A percentile compares a stretch with the other conserved stretches of the same genome.
Evolutionary conservation across 2,329 filamentous ascomycete genomes (phyloP).

Genomic region (Aspergillus uvarum): DNA sequence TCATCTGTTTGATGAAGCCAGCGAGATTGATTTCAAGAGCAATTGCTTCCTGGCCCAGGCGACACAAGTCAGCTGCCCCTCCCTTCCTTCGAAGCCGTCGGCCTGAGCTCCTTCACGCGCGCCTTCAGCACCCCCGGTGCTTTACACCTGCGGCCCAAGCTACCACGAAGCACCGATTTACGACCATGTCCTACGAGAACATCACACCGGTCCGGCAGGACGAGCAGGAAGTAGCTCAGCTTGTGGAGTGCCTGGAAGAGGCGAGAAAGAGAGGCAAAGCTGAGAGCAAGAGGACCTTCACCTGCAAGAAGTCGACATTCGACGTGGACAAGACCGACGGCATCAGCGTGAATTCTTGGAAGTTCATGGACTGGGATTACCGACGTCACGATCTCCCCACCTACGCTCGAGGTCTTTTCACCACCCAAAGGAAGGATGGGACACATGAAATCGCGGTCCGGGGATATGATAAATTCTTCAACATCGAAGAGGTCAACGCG

Average conservation of each 20-base stretch:
- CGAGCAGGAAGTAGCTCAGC: conserved; percentile 61
- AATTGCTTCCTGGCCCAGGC: neutral
- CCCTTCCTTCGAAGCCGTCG: neutral
- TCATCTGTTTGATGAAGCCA: neutral
- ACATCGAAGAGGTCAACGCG: conserved; percentile 74
- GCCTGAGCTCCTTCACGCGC: neutral
- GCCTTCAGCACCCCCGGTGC: neutral
- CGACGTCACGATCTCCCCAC: conserved; percentile 83
- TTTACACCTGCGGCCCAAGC: neutral
- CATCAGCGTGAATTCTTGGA: conserved; percentile 83
- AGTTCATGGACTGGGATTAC: conserved; percentile 93
- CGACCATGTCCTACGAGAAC: neutral
- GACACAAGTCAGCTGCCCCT: neutral
- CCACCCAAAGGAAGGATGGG: conserved; percentile 65
- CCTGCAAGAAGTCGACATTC: conserved; percentile 79
- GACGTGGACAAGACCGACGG: conserved; percentile 63
- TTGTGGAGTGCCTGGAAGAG: conserved; percentile 65
- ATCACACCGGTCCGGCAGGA: conserved; percentile 66
- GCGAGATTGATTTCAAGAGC: neutral
- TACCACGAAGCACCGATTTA: neutral
- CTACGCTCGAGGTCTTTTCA: conserved; percentile 92
- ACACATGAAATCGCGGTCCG: conserved; percentile 76
- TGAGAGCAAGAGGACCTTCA: conserved; percentile 59
- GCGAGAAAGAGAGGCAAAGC: conserved; percentile 48
- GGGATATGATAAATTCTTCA: conserved; percentile 99